Evolutionary conservation across 768 basidiomycete species (phyloP), one percentile per base, ranked within the genome.

Genomic region (Lactarius pseudohatsudake): DNA sequence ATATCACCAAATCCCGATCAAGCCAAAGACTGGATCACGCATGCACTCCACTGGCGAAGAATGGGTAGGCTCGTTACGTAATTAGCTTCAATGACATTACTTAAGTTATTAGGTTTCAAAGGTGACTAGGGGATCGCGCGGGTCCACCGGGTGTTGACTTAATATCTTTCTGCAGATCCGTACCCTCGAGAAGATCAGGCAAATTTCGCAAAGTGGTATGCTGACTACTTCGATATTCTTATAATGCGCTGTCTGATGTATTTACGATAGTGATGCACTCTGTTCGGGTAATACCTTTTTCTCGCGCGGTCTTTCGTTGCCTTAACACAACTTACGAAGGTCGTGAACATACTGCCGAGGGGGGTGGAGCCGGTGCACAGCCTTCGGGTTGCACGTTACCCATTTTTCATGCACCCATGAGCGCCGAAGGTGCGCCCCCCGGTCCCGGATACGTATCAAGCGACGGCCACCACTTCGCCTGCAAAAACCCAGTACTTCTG

Each of bases 321-420:
- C 2, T 20, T 55, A 6, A n/a, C 22, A 22, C 16, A 6, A n/a
- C 30, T n/a, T 4, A 8, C 22, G 13, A 28, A 62, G 85, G 86
- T 81, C 13, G 74, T 79, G 1, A 84, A 86, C 69, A 85, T 86
- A 62, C 73, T 77, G 3, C 73, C 13, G 50, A 53, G 15, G 26
- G 13, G 72, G 0, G 73, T 75, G 7, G 76, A 74, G 30, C 74
- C 78, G 4, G 1, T 4, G 79, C 80, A 0, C 77, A 80, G 64
- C 83, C 84, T 11, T 86, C 83, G 3, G 83, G 79, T 66, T 87
- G 86, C 70, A 78, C 76, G 7, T 71, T 85, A 2, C 81, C 85
- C 0, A 75, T 84, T 45, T 82, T 87, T 74, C 86, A 87, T 71
- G 72, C 77, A 0, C 76, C 78, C 0, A 67, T 72, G 59, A 72